Evolutionary conservation across 495 filamentous ascomycete genomes (phyloP), one percentile per base, ranked within the genome.

Genomic region (Neurospora tetrasperma): DNA sequence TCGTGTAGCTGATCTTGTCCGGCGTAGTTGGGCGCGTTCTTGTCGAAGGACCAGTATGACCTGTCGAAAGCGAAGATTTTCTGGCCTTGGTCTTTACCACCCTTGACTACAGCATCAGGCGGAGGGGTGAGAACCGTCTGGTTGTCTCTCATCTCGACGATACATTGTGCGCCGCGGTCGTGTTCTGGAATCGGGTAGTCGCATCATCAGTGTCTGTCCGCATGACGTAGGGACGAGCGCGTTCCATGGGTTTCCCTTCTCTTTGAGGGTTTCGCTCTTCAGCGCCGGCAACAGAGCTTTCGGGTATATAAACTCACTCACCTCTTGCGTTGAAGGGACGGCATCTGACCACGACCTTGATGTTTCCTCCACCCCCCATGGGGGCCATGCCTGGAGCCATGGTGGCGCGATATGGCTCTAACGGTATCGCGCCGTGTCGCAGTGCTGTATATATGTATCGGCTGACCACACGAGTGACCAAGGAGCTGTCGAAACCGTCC

Each of bases 311-410:
- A 18, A 38, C 35, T 4, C 69, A 79, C 89, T 83, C 85, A 95
- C 94, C 95, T 94, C 94, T 90, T 76, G 87, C 87, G 82, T 97
- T 97, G 83, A 97, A 98, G 41, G 95, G 94, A 79, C 95, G 89
- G 73, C 90, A 88, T 83, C 96, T 89, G 84, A 99, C 96, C 87
- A 99, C 96, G 85, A 99, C 96, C 92, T 98, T 99, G 82, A 99
- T 99, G 81, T 99, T 99, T 83, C 96, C 96, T 83, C 96, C 96
- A 82, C 92, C 74, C 71, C 78, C 77, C 23, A 74, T 68, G 72
- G 77, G 73, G 69, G 71, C 69, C 70, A 73, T 92, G 73, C 85
- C 88, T 80, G 91, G 88, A 83, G 91, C 87, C 91, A 94, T 94
- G 82, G 72, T 79, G 23, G 75, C 73, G 43, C 70, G 44, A 35